phyloP scores from a whole-genome alignment of 2,329 filamentous ascomycete genomes.

The Alternaria tenuissima region DNA sequence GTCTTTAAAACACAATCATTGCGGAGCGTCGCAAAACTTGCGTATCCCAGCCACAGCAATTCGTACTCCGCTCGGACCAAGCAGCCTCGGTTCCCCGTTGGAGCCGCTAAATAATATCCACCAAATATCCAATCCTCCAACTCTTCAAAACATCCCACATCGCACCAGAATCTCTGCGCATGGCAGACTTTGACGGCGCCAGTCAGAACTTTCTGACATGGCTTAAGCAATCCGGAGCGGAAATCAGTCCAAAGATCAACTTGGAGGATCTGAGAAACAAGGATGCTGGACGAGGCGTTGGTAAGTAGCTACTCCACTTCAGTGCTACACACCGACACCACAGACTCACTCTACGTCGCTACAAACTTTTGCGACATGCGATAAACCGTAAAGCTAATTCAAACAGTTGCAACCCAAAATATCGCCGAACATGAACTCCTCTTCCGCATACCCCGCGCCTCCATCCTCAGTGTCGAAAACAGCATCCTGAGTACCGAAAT shows the following conservation, averaged over 20 bases:
- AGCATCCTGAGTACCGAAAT: slow-evolving; percentile 69
- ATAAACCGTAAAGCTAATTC: slow-evolving; percentile 14
- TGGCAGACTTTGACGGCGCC: slow-evolving; percentile 52
- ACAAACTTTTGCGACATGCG: not conserved
- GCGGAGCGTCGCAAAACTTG: slow-evolving; percentile 1
- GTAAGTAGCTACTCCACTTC: slow-evolving; percentile 56
- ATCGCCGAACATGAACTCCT: slow-evolving; percentile 78
- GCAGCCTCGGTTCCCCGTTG: slow-evolving; percentile 27
- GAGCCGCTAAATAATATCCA: slow-evolving; percentile 28
- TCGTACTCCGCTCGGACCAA: slow-evolving; percentile 26
- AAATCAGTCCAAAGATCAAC: slow-evolving; percentile 65
- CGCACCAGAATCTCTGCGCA: slow-evolving; percentile 20
- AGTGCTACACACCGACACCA: not conserved
- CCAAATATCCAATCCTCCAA: slow-evolving; percentile 26
- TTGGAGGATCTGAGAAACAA: slow-evolving; percentile 65
- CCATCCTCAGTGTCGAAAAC: slow-evolving; percentile 76
- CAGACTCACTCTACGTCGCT: not conserved
- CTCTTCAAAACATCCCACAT: slow-evolving; percentile 25
- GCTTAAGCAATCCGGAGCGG: slow-evolving; percentile 63
- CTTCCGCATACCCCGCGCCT: slow-evolving; percentile 77
- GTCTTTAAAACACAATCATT: not conserved
- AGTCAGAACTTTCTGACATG: slow-evolving; percentile 65
- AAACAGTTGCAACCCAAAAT: slow-evolving; percentile 71
- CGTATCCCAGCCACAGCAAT: slow-evolving; percentile 5
- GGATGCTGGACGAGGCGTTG: slow-evolving; percentile 68